These are phyloP conservation scores for Protomyces arabidopsidicola DNA, from an alignment of 1,139 yeast species.

Conservation along the genomic window DNA sequence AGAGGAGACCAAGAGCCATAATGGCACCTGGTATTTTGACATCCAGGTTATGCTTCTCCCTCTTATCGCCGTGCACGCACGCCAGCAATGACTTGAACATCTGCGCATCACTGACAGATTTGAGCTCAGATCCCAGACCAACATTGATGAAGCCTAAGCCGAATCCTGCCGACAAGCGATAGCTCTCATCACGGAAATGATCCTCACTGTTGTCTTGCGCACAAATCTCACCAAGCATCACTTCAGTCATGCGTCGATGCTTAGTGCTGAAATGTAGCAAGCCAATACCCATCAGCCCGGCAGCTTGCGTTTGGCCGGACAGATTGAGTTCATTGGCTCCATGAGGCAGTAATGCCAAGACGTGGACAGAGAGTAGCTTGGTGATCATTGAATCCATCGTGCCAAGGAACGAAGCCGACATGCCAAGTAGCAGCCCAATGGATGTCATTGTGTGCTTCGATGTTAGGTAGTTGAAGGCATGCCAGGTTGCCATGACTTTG, in stretches of 20 bases:
- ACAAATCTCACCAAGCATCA: slow-evolving; percentile 64
- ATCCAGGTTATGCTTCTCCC: slow-evolving; percentile 54
- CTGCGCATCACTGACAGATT: slow-evolving; percentile 63
- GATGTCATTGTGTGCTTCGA: slow-evolving; percentile 84
- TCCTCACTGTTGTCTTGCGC: slow-evolving; percentile 15
- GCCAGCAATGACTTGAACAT: slow-evolving; percentile 62
- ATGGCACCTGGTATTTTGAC: slow-evolving; percentile 79
- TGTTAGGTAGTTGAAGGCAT: slow-evolving; percentile 85
- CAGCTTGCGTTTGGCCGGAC: slow-evolving; percentile 76
- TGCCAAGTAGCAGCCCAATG: slow-evolving; percentile 80
- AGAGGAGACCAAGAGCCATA: slow-evolving; percentile 69
- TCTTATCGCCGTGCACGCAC: slow-evolving; percentile 56
- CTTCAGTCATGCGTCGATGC: slow-evolving; percentile 83
- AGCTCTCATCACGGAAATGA: slow-evolving; percentile 60
- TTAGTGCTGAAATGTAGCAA: slow-evolving; percentile 70
- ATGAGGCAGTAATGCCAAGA: slow-evolving; percentile 81
- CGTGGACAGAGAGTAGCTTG: slow-evolving; percentile 87
- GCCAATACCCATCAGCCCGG: slow-evolving; percentile 89
- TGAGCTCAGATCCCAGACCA: slow-evolving; percentile 65
- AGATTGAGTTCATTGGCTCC: slow-evolving; percentile 91
- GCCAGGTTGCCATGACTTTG: slow-evolving; percentile 87
- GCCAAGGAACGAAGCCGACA: slow-evolving; percentile 84
- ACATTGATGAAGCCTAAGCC: slow-evolving; percentile 82
- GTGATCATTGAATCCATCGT: slow-evolving; percentile 83
- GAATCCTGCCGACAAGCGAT: slow-evolving; percentile 82